These are phyloP conservation scores for Pochonia chlamydosporia DNA, from an alignment of 2,329 filamentous ascomycete species.

Conservation along the genomic window DNA sequence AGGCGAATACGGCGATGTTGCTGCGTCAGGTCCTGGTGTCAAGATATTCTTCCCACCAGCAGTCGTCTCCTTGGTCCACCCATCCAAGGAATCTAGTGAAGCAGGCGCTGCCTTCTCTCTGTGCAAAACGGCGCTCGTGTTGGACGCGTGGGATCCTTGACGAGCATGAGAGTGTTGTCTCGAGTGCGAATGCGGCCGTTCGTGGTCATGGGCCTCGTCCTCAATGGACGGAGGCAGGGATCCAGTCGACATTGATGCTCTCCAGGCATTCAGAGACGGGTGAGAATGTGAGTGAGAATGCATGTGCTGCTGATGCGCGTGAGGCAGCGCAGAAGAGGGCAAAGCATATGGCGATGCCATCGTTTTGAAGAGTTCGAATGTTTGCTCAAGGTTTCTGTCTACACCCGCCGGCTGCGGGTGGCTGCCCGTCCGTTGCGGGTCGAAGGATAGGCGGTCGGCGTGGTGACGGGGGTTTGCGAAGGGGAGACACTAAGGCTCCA, in stretches of 20 bases:
- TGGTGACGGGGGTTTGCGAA: slow-evolving; percentile 13
- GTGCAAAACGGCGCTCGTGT: slow-evolving; percentile 18
- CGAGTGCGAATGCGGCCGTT: slow-evolving; percentile 19
- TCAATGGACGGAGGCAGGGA: slow-evolving; percentile 25
- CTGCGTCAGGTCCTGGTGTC: slow-evolving; percentile 23
- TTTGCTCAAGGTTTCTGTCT: background rate
- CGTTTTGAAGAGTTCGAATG: no score
- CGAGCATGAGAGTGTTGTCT: slow-evolving; percentile 24
- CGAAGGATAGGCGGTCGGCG: slow-evolving; percentile 3
- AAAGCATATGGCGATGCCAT: slow-evolving; percentile 50
- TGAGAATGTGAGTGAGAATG: slow-evolving; percentile 34
- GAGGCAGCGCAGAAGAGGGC: slow-evolving; percentile 44
- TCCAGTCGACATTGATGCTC: slow-evolving; percentile 27
- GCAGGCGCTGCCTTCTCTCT: slow-evolving; percentile 26
- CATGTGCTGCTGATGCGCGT: slow-evolving; percentile 37
- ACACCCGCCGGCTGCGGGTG: slow-evolving; percentile 6
- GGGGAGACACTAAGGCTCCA: slow-evolving; percentile 14
- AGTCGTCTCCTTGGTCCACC: slow-evolving; percentile 36
- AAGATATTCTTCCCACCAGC: slow-evolving; percentile 35
- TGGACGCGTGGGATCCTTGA: slow-evolving; percentile 24
- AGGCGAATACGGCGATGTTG: slow-evolving; percentile 20
- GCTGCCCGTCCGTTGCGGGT: slow-evolving; percentile 3
- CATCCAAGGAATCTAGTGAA: slow-evolving; percentile 27
- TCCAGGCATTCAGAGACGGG: slow-evolving; percentile 33
- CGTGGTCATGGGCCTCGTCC: slow-evolving; percentile 21